Base-by-base conservation (phyloP, 1,139 yeast genomes). In the Geotrichum reessii region DNA sequence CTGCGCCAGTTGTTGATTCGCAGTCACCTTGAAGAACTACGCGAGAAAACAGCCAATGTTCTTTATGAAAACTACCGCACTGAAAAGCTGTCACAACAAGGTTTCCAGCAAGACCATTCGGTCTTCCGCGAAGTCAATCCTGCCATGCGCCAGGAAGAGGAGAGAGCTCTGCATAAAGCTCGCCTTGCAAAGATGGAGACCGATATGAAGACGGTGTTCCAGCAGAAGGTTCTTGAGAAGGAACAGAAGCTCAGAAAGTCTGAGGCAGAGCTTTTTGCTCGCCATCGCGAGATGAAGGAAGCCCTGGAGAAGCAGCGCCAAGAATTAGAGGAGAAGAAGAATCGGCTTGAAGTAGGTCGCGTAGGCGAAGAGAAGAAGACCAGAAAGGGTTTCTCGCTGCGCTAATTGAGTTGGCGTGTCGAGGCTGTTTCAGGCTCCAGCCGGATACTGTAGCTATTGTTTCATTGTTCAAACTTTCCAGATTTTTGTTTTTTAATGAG, bases 261-360 rank as follows among this genome's bases (percentile, higher is more conserved):
- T 54, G 99, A 95, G 76, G 96, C 96, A 60, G 99, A 95, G 75
- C 82, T 95, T 70, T 93, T 93, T 73, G 84, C 95, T 47, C 86
- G 96, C 74, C 99, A 95, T 76, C 89, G 90, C 74, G 98, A 93
- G 74, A 91, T 93, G 95, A 92, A 93, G 77, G 98, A 92, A 70
- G 90, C 90, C 75, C 81, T 93, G 71, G 81, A 87, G 65, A 87
- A 87, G 73, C 97, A 93, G 75, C 84, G 93, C 65, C 86, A 85
- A 71, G 84, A 91, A 67, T 81, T 93, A 71, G 98, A 93, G 74
- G 97, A 91, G 66, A 90, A 90, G 76, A 92, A 91, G 76, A 81
- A 79, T 62, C 91, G 86, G 72, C 80, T 93, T 69, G 97, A 92
- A 74, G 81, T 83, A 72, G 80, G 83, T 57, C 80, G 83, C 67